phyloP scores from a whole-genome alignment of 2,329 filamentous ascomycete species.

The Ophiostoma sp. region DNA sequence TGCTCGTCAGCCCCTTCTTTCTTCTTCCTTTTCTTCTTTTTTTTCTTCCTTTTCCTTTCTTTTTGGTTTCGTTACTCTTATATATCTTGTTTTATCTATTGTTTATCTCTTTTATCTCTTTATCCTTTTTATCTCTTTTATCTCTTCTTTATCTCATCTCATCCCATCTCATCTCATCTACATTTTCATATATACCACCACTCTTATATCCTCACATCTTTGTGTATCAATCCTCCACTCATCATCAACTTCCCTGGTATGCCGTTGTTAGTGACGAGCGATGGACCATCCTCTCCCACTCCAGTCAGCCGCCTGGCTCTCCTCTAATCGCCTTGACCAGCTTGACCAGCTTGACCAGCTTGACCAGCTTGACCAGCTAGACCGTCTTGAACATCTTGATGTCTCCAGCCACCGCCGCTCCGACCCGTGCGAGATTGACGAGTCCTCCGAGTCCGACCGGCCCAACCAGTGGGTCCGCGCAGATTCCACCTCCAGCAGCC shows the following conservation, averaged over 20 bases:
- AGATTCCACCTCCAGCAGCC: slow-evolving; percentile 30
- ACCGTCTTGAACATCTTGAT: slow-evolving; percentile 29
- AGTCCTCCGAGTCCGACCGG: slow-evolving; percentile 34
- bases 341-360: background rate
- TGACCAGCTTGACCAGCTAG: background rate
- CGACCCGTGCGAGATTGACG: background rate
- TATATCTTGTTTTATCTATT: background rate
- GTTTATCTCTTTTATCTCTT: background rate
- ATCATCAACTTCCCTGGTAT: slow-evolving; percentile 34
- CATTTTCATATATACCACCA: background rate
- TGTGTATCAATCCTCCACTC: background rate
- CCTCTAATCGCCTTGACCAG: background rate
- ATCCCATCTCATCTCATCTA: background rate
- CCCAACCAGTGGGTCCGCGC: slow-evolving; percentile 37
- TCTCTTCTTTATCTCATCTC: background rate
- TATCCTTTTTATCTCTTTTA: background rate
- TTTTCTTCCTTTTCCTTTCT: background rate
- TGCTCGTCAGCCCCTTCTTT: background rate
- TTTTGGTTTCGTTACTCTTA: background rate
- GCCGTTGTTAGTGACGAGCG: slow-evolving; percentile 41
- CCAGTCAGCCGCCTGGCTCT: background rate
- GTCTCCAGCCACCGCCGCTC: slow-evolving; percentile 26
- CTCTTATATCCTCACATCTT: background rate
- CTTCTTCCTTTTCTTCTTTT: background rate
- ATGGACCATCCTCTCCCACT: slow-evolving; percentile 44